Evolutionary conservation across 805 yeast species (phyloP), one percentile per base, ranked within the genome.

Genomic region (Ascoidea asiatica): DNA sequence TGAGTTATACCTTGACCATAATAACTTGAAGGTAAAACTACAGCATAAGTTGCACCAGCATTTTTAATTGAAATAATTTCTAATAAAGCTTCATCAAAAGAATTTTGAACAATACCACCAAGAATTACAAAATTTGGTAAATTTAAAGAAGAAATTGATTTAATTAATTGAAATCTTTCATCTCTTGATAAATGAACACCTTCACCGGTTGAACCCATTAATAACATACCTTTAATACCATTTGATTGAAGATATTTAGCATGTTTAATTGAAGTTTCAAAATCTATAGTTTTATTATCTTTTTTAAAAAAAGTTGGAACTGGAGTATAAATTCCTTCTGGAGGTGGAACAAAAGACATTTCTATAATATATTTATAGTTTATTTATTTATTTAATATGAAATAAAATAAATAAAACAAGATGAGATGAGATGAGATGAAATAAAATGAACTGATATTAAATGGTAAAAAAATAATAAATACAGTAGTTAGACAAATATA

Each of bases 201-300:
- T 53, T 74, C 79, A 37, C 79, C 80, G 15, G 77, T 74, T 35
- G 77, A 70, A 5, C 79, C 79, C 53, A 71, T 61, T 5, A 72
- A 52, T 13, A 71, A 73, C 3, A 69, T 56, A 20, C 80, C 80
- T 40, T 56, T 50, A 45, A 73, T 67, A 7, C 79, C 78, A 47
- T 59, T 61, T 19, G 61, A 53, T 38, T 65, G 56, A 40, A 74
- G 58, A 54, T 52, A 63, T 40, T 63, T 60, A 35, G 75, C 67
- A 51, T 72, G 77, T 40, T 60, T 55, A 42, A 66, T 56, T 53
- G 69, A 74, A 21, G 77, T 55, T 4, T 65, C 74, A 39, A 55
- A 54, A 52, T 73, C 77, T 36, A 72, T 58, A 3, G 70, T 58
- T 47, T 50, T 21, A 36, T 61, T 62, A 45, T 64, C 67, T 43